Base-by-base conservation (phyloP, 2,329 filamentous ascomycete genomes). In the Colletotrichum lini region DNA sequence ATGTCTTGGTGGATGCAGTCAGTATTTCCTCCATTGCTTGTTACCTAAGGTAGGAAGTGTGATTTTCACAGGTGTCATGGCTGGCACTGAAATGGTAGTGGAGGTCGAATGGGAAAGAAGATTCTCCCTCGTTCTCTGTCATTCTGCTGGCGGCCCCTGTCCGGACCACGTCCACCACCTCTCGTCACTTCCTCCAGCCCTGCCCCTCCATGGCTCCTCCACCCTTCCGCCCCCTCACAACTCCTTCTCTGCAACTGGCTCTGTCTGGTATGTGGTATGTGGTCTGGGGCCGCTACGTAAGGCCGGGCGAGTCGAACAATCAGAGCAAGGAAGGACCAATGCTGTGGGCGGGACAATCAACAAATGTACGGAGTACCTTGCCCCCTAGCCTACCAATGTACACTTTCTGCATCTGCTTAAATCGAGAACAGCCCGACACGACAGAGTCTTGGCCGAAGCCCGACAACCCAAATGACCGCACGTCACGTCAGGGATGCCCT, bases 71-170 rank as follows among this genome's bases (percentile, higher is more conserved):
- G 52, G 54, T 21, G 21, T 40, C 30, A 44, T 60, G 45, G 60
- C 60, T 42, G 21, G 60, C 57, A 58, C 68, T 71, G 60, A 67
- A 63, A 71, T 71, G 68, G 42, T 62, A 60, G 68, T 68, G 63
- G 66, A 53, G 52, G 62, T 63, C 67, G 73, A 74, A 74, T 65
- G 61, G 67, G 52, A 74, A 74, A 74, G 73, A 74, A 74, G 67
- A 73, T 74, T 74, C 73, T 73, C 71, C 71, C 47, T 70, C 58
- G 50, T 66, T 71, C 72, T 72, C 53, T 64, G 65, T 57, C 42
- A 54, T 67, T 70, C 72, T 47, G 40, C 50, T 56, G 42, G 42
- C 44, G 30, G 53, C 45, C 54, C 42, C n/a, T 44, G 23, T 50
- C 49, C 50, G 35, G 56, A n/a, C 12, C 21, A 38, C 35, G 47